Evolutionary conservation across 495 filamentous ascomycete genomes (phyloP).

Genomic region (Tuber aestivum): DNA sequence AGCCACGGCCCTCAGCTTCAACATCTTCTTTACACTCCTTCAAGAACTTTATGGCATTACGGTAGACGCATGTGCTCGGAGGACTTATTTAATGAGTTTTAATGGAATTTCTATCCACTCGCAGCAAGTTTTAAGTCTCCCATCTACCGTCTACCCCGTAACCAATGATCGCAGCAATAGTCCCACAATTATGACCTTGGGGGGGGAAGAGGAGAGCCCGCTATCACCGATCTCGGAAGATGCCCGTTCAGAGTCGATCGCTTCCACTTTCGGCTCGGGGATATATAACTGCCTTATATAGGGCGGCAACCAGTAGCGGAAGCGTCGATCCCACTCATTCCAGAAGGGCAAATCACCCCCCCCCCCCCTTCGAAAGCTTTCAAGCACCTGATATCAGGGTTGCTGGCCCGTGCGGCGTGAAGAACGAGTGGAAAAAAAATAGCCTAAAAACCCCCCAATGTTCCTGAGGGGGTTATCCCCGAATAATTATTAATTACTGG

Average conservation of each 20-base stretch:
- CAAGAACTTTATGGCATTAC: neutral
- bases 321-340: neutral
- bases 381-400: too few species aligned
- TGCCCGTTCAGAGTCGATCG: neutral
- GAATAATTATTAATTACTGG: neutral
- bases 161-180: neutral
- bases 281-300: neutral
- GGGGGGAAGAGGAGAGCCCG: neutral
- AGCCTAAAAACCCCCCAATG: neutral
- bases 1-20: neutral
- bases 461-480: neutral
- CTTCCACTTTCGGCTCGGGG: neutral
- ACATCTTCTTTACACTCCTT: neutral
- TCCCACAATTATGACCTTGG: neutral
- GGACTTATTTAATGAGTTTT: neutral
- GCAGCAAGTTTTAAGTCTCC: neutral
- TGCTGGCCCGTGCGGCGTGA: too few species aligned
- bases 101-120: neutral
- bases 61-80: neutral
- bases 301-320: neutral
- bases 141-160: neutral
- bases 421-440: too few species aligned
- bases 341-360: neutral
- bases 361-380: too few species aligned
- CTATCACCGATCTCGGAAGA: neutral